Evolutionary conservation across 805 yeast species (phyloP), one percentile per base, ranked within the genome.

Genomic region (Ogataea pilisensis): DNA sequence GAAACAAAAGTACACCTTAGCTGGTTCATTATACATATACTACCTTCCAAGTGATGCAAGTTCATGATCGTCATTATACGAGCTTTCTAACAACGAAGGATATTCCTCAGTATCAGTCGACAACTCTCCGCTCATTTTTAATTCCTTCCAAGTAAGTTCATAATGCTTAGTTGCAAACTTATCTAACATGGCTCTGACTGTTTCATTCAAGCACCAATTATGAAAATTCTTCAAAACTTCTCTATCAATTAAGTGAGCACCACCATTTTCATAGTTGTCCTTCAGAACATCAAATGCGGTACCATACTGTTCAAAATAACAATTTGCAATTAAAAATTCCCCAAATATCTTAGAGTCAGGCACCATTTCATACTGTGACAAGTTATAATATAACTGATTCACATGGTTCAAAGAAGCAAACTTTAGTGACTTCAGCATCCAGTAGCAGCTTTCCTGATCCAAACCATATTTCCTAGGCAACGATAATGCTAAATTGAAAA

Each of bases 281-380:
- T 68, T 64, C 3, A 77, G 68, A 21, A 78, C 58, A 14, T 65
- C 63, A 6, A 80, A 60, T 0, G 93, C 93, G 3, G 74, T 70
- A 8, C 70, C 71, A 29, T 70, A 72, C 34, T 71, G 64, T 8
- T 83, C 88, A 54, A 79, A 78, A 49, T 80, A 81, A 44, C 85
- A 82, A 55, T 83, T 80, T 0, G 88, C 85, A 42, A 82, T 74
- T 26, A 85, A 58, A 50, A 75, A 80, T 55, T 82, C 87, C 31
- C 69, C 71, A 54, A 72, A 73, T 26, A 80, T 69, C 8, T 68
- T 68, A 27, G 70, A 61, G 43, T 75, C 70, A 0, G 86, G 85
- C 11, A 67, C 48, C 5, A 85, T 60, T 0, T 72, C 74, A 50
- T 69, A 77, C 30, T 65, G 65, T 1, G 82, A 73, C 20, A 85